Base-by-base conservation (phyloP, 2,329 filamentous ascomycete genomes). In the Aspergillus luchuensis region DNA sequence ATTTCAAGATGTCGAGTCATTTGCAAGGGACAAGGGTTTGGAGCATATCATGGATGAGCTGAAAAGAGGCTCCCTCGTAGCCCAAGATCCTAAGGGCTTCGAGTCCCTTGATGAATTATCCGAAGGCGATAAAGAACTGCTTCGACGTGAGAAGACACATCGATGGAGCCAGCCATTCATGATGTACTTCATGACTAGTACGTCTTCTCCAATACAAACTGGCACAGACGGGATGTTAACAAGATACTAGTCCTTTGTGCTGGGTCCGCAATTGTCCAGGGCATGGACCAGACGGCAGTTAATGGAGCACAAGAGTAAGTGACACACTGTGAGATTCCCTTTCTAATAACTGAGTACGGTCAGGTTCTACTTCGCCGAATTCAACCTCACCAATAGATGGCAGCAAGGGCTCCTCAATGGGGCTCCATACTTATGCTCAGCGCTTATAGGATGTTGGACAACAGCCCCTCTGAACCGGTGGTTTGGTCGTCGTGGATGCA, bases 31-130 rank as follows among this genome's bases (percentile, higher is more conserved):
- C 48, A 85, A 89, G 65, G 80, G 82, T 19, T 80, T 92, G 33
- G 75, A 78, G 2, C 84, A 89, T 60, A 82, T 89, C 62, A 75
- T 86, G 2, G 76, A 78, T 13, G 57, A 71, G 28, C 58, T 72
- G 10, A 68, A 66, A 30, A 69, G 66, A 17, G 90, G 89, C 30
- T 90, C 90, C 2, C 80, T 93, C 8, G 84, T 93, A 17, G 90
- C 91, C 3, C 89, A 91, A 72, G 85, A 90, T 66, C 89, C 89
- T 0, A 79, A 79, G 13, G 79, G 80, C 25, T 91, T 84, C 71
- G 88, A 91, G 61, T 78, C 82, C 39, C 81, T 92, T 39, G 79
- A 84, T 57, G 83, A 84, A 8, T 81, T 92, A n/a, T 49, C 45
- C 23, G 23, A 49, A 38, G 5, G 36, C 1, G 57, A 64, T 23